Conservation (phyloP, 2,329 filamentous ascomycete genomes). For the Stachybotrys elegans region DNA sequence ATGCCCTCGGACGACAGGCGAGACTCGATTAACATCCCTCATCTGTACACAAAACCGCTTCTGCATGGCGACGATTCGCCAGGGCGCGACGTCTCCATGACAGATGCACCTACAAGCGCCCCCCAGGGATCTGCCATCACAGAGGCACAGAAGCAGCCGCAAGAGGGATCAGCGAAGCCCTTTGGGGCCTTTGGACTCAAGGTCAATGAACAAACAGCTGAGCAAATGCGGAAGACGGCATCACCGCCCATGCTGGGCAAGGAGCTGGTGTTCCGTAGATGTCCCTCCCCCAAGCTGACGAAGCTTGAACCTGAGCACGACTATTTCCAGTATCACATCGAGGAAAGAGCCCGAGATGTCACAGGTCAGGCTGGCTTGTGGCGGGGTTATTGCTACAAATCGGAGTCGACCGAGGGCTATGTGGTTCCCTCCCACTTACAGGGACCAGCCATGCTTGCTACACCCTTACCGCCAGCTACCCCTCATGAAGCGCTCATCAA, state of each 20-base stretch:
- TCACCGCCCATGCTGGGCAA: conserved; percentile 85
- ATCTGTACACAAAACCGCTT: conserved; percentile 17
- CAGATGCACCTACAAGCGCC: background rate
- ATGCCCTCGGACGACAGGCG: conserved; percentile 16
- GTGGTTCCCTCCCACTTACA: conserved; percentile 38
- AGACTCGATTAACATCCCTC: conserved; percentile 19
- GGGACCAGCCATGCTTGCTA: conserved; percentile 44
- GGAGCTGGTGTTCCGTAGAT: conserved; percentile 76
- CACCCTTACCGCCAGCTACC: conserved; percentile 37
- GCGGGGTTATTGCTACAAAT: conserved; percentile 63
- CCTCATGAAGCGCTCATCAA: conserved; percentile 37
- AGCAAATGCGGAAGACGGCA: conserved; percentile 45
- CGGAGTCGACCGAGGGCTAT: conserved; percentile 27
- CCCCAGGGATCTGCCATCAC: conserved; percentile 8
- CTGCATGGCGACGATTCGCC: conserved; percentile 16
- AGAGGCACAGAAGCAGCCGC: conserved; percentile 31
- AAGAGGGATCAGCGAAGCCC: conserved; percentile 38
- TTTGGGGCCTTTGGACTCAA: conserved; percentile 34
- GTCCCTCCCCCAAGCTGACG: conserved; percentile 76
- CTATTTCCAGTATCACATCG: conserved; percentile 42
- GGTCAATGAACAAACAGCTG: conserved; percentile 28
- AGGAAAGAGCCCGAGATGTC: conserved; percentile 47
- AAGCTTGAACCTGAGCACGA: conserved; percentile 75
- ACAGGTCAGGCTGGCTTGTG: conserved; percentile 65
- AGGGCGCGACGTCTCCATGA: conserved; percentile 14